These are phyloP conservation scores for Metschnikowia reukaufii DNA, from an alignment of 805 yeast species.

Conservation along the genomic window DNA sequence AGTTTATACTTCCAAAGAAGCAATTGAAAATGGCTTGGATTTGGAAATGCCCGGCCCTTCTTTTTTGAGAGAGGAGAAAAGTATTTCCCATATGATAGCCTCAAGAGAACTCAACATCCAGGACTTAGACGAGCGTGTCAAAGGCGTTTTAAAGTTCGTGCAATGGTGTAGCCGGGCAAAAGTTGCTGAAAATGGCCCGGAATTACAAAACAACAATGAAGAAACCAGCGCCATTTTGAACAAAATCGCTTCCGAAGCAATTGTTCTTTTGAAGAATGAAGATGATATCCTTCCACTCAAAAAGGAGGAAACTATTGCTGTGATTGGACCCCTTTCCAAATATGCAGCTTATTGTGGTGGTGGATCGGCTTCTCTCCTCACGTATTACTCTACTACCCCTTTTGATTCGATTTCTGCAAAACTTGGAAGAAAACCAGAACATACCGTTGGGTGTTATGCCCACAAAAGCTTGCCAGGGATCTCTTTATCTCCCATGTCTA, in stretches of 20 bases:
- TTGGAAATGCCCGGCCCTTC: conserved; percentile 40
- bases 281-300: conserved; percentile 46
- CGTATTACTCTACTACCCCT: conserved; percentile 50
- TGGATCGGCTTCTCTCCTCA: conserved; percentile 56
- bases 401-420: conserved; percentile 43
- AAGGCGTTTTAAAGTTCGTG: conserved; percentile 27
- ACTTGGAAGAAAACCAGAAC: conserved; percentile 26
- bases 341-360: conserved; percentile 56
- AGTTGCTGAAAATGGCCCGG: conserved; percentile 24
- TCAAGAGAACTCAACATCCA: conserved; percentile 28
- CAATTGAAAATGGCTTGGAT: conserved; percentile 32
- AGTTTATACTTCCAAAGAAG: conserved; percentile 27
- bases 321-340: conserved; percentile 62
- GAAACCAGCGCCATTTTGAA: conserved; percentile 24
- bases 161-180: conserved; percentile 24
- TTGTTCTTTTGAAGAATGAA: conserved; percentile 59
- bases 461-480: conserved; percentile 34
- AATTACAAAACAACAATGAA: conserved; percentile 25
- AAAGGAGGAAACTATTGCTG: conserved; percentile 42
- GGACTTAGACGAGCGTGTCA: conserved; percentile 29
- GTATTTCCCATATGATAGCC: conserved; percentile 25
- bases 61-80: conserved; percentile 19
- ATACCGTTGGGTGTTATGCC: conserved; percentile 35
- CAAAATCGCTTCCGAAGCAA: conserved; percentile 40
- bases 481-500: conserved; percentile 20